phyloP scores from a whole-genome alignment of 2,329 filamentous ascomycete species.

The Calcarisporium arbuscula region DNA sequence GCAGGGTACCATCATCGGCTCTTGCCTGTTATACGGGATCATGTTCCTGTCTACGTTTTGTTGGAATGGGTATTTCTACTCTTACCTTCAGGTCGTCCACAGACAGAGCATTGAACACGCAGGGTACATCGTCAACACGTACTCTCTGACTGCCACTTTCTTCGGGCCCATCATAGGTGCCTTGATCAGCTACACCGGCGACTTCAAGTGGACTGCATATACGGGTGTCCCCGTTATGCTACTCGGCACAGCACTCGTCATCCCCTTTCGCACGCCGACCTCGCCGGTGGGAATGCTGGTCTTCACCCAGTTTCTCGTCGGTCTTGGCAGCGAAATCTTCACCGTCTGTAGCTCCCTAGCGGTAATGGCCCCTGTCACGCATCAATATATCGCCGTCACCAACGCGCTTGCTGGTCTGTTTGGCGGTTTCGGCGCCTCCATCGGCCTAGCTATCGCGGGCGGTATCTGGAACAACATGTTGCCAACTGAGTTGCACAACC shows the following conservation, averaged over 20 bases:
- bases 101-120: slow-evolving; percentile 25
- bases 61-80: slow-evolving; percentile 41
- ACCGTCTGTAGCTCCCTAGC: slow-evolving; percentile 50
- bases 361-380: slow-evolving; percentile 49
- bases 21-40: slow-evolving; percentile 28
- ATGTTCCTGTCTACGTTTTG: slow-evolving; percentile 31
- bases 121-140: slow-evolving; percentile 33
- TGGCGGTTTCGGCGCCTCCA: slow-evolving; percentile 36
- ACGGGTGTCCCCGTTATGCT: slow-evolving; percentile 46
- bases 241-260: slow-evolving; percentile 36
- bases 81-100: slow-evolving; percentile 39
- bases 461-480: slow-evolving; percentile 38
- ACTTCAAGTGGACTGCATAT: slow-evolving; percentile 42
- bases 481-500: slow-evolving; percentile 22
- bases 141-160: slow-evolving; percentile 5
- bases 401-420: slow-evolving; percentile 38
- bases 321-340: slow-evolving; percentile 47
- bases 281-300: slow-evolving; percentile 41
- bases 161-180: slow-evolving; percentile 13
- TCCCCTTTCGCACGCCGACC: slow-evolving; percentile 29
- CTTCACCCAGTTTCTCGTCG: slow-evolving; percentile 48
- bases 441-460: slow-evolving; percentile 37
- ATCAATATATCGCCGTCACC: slow-evolving; percentile 45
- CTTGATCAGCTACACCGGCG: slow-evolving; percentile 36
- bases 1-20: slow-evolving; percentile 39